Evolutionary conservation across 2,329 filamentous ascomycete species (phyloP), one percentile per base, ranked within the genome.

Genomic region (Pyrenophora graminea): DNA sequence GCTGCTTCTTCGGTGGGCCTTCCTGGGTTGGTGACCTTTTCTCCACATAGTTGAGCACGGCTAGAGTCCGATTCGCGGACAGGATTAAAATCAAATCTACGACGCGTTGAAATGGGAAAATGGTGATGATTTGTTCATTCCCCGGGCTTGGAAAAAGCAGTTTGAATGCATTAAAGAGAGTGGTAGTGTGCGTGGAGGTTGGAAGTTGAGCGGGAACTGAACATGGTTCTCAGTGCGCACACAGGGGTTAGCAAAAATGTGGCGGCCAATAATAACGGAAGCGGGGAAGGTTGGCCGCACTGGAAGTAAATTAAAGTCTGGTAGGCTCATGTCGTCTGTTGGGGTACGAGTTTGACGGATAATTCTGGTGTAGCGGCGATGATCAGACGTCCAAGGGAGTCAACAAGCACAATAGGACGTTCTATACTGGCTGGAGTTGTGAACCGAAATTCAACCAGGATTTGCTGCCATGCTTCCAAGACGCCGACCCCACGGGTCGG

Each of bases 1-100:
- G 19, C 8, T 17, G 23, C 36, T 34, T 25, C 12, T 15, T 30
- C 12, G 40, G 39, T 52, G 45, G 48, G 33, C 39, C 48, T 42
- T n/a, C 21, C 8, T 30, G 6, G 27, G 18, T 25, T n/a, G 19
- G 6, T 7, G 25, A 18, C 15, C n/a, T 8, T 30, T 30, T 39
- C 3, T n/a, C 13, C 39, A 44, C 30, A 39, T 30, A 34, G 4
- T 6, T 30, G 38, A 32, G 15, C 17, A 18, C 31, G 30, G n/a
- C 7, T 18, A 33, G 18, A 32, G 33, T 37, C 15, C 39, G 10
- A 2, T 27, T 30, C 27, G 27, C 27, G 9, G 27, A 30, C 10
- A 13, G 27, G 8, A 9, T 30, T 12, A 30, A 30, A 30, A 30
- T 30, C 4, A 30, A 30, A 30, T 3, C 27, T 30, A 30, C 27